These are phyloP conservation scores for Barnettozyma wickerhamii DNA, from an alignment of 805 yeast species.

Conservation along the genomic window DNA sequence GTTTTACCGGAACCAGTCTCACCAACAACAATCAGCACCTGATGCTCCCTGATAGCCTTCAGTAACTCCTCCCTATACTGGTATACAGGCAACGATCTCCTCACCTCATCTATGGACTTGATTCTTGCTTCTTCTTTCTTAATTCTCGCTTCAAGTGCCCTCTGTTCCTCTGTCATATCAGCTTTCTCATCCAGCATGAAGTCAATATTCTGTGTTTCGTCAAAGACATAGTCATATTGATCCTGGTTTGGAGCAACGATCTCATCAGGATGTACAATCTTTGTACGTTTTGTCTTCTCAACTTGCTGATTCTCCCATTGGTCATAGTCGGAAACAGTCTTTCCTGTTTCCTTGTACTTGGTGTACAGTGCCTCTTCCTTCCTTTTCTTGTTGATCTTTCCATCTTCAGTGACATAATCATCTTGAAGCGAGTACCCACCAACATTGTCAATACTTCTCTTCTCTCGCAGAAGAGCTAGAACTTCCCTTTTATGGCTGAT, in stretches of 20 bases:
- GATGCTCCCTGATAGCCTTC: slow-evolving; percentile 54
- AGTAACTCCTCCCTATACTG: slow-evolving; percentile 56
- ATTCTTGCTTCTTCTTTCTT: slow-evolving; percentile 31
- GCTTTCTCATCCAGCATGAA: slow-evolving; percentile 37
- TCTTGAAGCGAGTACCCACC: slow-evolving; percentile 51
- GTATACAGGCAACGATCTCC: slow-evolving; percentile 74
- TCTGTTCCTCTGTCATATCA: slow-evolving; percentile 29
- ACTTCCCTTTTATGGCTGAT: slow-evolving; percentile 47
- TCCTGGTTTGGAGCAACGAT: slow-evolving; percentile 37
- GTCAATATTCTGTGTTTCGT: slow-evolving; percentile 55
- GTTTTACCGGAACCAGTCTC: slow-evolving; percentile 96
- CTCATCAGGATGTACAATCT: slow-evolving; percentile 34
- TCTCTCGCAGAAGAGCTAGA: slow-evolving; percentile 38
- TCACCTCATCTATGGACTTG: slow-evolving; percentile 32
- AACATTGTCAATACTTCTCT: slow-evolving; percentile 28
- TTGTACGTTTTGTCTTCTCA: slow-evolving; percentile 15
- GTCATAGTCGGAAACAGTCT: slow-evolving; percentile 21
- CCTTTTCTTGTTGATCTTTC: slow-evolving; percentile 48
- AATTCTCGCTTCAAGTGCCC: slow-evolving; percentile 31
- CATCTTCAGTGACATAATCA: slow-evolving; percentile 48
- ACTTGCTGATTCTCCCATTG: slow-evolving; percentile 23
- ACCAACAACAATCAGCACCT: slow-evolving; percentile 72
- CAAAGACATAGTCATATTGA: slow-evolving; percentile 76
- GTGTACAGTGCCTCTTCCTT: slow-evolving; percentile 48
- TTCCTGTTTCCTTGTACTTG: slow-evolving; percentile 37